Percentiles rank a stretch among this genome's conserved stretches.
phyloP scores from a whole-genome alignment of 2,329 filamentous ascomycete genomes.

The Calonectria henricotiae region DNA sequence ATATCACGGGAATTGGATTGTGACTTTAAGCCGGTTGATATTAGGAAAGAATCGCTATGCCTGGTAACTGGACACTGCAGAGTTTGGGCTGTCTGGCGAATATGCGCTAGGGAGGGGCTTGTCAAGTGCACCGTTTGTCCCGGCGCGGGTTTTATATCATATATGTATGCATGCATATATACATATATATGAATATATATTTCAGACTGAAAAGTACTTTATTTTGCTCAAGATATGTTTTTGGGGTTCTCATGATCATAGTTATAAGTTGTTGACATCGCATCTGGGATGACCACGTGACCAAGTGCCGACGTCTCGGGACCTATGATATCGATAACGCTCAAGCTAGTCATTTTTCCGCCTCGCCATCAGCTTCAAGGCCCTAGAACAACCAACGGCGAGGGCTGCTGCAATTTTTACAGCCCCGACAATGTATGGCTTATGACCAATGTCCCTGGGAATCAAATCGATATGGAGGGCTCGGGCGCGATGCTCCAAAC shows the following conservation, averaged over 20 bases:
- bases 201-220: neutral
- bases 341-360: slow-evolving; percentile 45
- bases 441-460: slow-evolving; percentile 66
- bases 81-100: slow-evolving; percentile 23
- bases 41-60: neutral
- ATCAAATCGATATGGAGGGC: slow-evolving; percentile 63
- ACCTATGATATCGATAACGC: slow-evolving; percentile 46
- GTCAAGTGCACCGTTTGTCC: slow-evolving; percentile 1
- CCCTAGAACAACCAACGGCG: slow-evolving; percentile 38
- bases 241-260: neutral
- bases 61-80: slow-evolving; percentile 1
- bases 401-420: slow-evolving; percentile 32
- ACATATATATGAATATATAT: neutral
- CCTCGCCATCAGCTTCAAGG: slow-evolving; percentile 33
- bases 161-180: neutral
- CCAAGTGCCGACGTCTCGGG: slow-evolving; percentile 24
- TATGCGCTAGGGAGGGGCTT: slow-evolving; percentile 8
- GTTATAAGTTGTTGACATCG: neutral
- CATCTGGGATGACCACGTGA: slow-evolving; percentile 31
- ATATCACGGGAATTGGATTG: slow-evolving; percentile 13
- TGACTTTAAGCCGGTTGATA: slow-evolving; percentile 4
- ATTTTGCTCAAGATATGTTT: neutral
- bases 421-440: slow-evolving; percentile 56
- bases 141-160: neutral
- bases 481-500: slow-evolving; percentile 56